Evolutionary conservation across 305 asterid species (phyloP).

Genomic region (Fraxinus velutina): DNA sequence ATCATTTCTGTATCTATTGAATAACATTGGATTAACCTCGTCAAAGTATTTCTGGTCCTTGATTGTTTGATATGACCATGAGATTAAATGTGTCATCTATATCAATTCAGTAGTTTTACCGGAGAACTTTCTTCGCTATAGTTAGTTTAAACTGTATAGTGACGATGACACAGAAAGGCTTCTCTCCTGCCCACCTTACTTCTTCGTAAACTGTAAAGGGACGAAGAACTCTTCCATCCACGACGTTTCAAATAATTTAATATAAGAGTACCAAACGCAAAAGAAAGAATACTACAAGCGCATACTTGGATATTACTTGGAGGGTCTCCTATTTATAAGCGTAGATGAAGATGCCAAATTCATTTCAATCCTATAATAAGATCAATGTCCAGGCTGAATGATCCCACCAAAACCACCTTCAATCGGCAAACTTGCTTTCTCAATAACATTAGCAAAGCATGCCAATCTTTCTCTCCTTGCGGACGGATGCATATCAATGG

Average conservation of each 20-base stretch:
- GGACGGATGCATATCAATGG: constrained; percentile 58
- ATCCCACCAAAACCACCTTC: constrained; percentile 22
- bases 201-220: neutral
- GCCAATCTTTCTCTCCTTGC: constrained; percentile 40
- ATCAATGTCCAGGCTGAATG: constrained; percentile 19
- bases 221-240: neutral
- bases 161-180: neutral
- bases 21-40: neutral
- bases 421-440: constrained; percentile 11
- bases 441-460: constrained; percentile 17
- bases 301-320: neutral
- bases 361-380: neutral
- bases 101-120: no score
- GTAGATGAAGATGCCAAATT: neutral
- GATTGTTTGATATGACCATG: neutral
- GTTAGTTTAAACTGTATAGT: neutral
- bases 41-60: neutral
- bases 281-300: neutral
- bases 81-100: neutral
- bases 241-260: neutral
- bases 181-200: neutral
- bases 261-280: neutral
- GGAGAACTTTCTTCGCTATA: neutral
- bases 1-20: neutral
- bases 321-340: neutral